phyloP scores from a whole-genome alignment of 2,329 filamentous ascomycete species.

The Diaporthe citri region DNA sequence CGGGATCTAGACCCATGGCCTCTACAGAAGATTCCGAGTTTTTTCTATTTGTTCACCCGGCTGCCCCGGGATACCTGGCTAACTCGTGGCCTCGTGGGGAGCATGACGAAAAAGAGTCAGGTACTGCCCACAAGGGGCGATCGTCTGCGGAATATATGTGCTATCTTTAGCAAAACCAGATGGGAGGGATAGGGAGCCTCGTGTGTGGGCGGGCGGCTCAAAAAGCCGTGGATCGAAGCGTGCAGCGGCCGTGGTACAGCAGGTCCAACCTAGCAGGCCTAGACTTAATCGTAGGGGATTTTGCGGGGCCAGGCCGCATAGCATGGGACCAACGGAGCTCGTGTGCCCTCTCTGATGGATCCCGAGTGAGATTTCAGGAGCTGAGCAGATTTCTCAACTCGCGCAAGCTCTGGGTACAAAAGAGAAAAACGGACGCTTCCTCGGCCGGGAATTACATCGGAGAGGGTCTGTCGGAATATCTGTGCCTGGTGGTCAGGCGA shows the following conservation, averaged over 20 bases:
- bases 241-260: constrained; percentile 6
- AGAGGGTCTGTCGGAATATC: constrained; percentile 22
- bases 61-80: not conserved
- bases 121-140: constrained; percentile 12
- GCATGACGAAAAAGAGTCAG: constrained; percentile 14
- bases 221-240: constrained; percentile 3
- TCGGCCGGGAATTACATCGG: not conserved
- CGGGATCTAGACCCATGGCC: constrained; percentile 11
- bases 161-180: constrained; percentile 17
- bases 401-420: not conserved
- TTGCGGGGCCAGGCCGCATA: constrained; percentile 26
- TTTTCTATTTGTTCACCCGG: not conserved
- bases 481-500: not conserved
- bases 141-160: not conserved
- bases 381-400: not conserved
- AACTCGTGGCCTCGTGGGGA: constrained; percentile 18
- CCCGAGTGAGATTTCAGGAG: constrained; percentile 33
- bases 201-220: constrained; percentile 16
- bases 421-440: not conserved
- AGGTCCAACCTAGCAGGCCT: not conserved
- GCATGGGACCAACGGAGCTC: constrained; percentile 18
- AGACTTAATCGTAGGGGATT: not conserved
- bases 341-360: constrained; percentile 24
- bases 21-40: not conserved
- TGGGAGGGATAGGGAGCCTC: not conserved